Evolutionary conservation across 2,329 filamentous ascomycete genomes (phyloP).

Genomic region (Trichophyton benhamiae): DNA sequence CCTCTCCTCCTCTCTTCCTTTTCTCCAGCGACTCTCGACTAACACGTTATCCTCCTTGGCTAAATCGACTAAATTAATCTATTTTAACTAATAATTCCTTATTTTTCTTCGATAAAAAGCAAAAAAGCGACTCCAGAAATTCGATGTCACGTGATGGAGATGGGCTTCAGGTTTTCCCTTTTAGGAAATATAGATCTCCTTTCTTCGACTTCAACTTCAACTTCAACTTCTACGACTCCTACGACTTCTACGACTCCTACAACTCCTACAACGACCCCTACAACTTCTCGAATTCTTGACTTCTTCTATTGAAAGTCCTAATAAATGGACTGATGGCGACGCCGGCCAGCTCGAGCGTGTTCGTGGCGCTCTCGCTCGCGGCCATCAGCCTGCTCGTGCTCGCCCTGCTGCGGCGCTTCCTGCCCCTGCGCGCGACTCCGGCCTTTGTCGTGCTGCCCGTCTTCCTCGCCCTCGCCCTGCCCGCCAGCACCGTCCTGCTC

Average conservation of each 20-base stretch:
- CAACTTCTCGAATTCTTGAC: neutral
- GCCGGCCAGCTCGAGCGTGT: slow-evolving; percentile 66
- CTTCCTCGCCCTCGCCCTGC: slow-evolving; percentile 89
- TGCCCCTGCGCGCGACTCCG: slow-evolving; percentile 80
- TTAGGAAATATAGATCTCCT: neutral
- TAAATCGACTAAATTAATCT: neutral
- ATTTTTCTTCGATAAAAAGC: neutral
- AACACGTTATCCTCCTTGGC: too few relatives aligned
- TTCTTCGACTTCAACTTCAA: neutral
- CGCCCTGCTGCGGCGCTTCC: slow-evolving; percentile 74
- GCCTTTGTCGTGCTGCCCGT: slow-evolving; percentile 83
- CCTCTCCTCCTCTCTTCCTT: neutral
- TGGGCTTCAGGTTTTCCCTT: neutral
- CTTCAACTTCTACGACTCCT: neutral
- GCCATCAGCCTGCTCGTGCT: slow-evolving; percentile 65
- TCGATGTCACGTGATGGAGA: neutral
- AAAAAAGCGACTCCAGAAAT: neutral
- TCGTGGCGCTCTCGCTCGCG: slow-evolving; percentile 60
- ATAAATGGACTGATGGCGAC: slow-evolving; percentile 12
- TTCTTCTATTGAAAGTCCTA: neutral
- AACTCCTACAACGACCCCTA: neutral
- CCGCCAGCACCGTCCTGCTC: slow-evolving; percentile 77
- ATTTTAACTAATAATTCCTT: neutral
- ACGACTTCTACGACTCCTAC: neutral
- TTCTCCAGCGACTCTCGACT: neutral